Conservation (phyloP, 768 basidiomycete genomes). For the Tubosaeta sp. region DNA sequence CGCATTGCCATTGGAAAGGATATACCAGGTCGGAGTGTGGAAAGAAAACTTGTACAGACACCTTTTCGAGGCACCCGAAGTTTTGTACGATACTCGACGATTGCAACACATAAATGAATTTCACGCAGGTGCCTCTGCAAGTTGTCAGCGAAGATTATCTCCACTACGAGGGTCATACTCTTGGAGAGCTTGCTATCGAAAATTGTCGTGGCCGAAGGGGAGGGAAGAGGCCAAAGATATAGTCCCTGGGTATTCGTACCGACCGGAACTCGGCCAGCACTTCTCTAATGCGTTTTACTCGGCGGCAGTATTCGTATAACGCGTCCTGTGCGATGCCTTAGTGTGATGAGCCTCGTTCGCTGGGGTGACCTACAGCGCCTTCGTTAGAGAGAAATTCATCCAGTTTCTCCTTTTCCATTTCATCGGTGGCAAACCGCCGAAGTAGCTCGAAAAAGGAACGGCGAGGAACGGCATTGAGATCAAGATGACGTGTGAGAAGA, state of each 20-base stretch:
- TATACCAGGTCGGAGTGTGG: constrained; percentile 54
- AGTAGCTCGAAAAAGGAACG: constrained; percentile 84
- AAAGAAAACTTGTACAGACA: constrained; percentile 79
- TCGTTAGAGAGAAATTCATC: constrained; percentile 74
- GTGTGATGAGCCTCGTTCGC: neutral
- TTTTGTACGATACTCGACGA: constrained; percentile 85
- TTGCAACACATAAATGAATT: constrained; percentile 86
- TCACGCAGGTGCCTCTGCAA: constrained; percentile 53
- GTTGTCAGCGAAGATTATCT: neutral
- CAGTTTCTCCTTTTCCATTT: constrained; percentile 76
- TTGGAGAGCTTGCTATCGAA: constrained; percentile 92
- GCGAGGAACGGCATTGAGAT: constrained; percentile 81
- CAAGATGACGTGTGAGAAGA: constrained; percentile 73
- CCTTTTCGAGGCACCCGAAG: constrained; percentile 77
- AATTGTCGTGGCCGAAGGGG: constrained; percentile 82
- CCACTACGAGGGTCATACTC: too few relatives aligned
- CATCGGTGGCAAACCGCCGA: constrained; percentile 70
- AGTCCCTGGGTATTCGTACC: constrained; percentile 68
- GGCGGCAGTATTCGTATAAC: constrained; percentile 80
- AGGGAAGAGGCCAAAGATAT: constrained; percentile 88
- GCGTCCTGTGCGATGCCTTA: constrained; percentile 64
- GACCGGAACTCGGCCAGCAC: constrained; percentile 82
- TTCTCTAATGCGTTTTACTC: constrained; percentile 77
- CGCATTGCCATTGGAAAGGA: too few relatives aligned
- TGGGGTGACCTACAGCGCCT: constrained; percentile 52